Evolutionary conservation across 495 filamentous ascomycete species (phyloP).

Genomic region (Saxophila tyrrhenica): DNA sequence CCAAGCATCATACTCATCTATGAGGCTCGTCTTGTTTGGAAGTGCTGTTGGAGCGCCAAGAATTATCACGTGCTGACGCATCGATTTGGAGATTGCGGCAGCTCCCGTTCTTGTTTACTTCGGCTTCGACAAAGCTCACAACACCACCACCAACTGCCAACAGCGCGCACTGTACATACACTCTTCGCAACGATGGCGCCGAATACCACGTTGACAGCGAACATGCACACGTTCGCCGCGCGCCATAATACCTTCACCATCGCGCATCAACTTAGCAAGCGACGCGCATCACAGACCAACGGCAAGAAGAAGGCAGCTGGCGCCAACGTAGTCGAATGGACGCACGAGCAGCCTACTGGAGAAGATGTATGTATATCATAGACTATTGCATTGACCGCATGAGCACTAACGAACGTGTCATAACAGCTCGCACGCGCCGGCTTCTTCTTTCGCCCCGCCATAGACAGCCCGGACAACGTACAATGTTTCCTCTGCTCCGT

Average conservation of each 20-base stretch:
- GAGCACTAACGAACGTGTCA: background rate
- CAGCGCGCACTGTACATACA: background rate
- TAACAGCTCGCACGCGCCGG: conserved; percentile 74
- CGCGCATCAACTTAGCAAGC: conserved; percentile 47
- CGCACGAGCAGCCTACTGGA: conserved; percentile 55
- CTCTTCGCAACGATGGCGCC: background rate
- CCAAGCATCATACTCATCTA: too few species aligned
- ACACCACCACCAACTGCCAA: background rate
- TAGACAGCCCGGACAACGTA: conserved; percentile 70
- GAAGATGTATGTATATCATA: conserved; percentile 49
- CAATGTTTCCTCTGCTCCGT: conserved; percentile 75
- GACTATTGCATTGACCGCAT: too few species aligned
- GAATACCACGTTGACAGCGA: background rate
- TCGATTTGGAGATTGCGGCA: too few species aligned
- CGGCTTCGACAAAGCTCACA: background rate
- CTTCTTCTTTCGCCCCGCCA: conserved; percentile 73
- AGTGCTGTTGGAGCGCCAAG: too few species aligned
- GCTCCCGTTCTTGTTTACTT: background rate
- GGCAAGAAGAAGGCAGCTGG: conserved; percentile 35
- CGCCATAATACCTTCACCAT: conserved; percentile 65
- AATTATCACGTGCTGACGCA: too few species aligned
- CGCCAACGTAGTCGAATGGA: conserved; percentile 58
- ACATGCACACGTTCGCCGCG: conserved; percentile 48
- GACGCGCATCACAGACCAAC: conserved; percentile 49
- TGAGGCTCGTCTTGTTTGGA: too few species aligned